Conservation (phyloP, 2,329 filamentous ascomycete species). For the Cercospora zeina region DNA sequence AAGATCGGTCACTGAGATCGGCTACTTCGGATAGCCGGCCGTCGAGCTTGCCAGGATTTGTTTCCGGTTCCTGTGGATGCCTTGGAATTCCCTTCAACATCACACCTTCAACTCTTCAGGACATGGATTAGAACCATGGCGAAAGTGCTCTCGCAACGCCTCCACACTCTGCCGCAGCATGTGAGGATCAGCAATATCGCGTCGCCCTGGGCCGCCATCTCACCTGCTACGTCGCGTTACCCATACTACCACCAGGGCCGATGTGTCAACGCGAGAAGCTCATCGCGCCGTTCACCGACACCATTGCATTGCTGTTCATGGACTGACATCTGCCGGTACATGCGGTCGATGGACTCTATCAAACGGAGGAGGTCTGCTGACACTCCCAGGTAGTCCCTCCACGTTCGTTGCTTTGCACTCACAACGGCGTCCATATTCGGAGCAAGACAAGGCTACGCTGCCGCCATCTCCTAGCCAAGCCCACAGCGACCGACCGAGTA, state of each 20-base stretch:
- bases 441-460: slow-evolving; percentile 21
- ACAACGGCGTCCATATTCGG: slow-evolving; percentile 22
- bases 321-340: slow-evolving; percentile 11
- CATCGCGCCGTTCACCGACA: slow-evolving; percentile 3
- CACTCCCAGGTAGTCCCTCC: slow-evolving; percentile 2
- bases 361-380: background rate
- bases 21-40: slow-evolving; percentile 8
- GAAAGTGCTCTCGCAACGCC: slow-evolving; percentile 11
- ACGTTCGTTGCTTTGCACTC: slow-evolving; percentile 1
- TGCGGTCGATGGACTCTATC: background rate
- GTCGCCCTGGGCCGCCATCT: background rate
- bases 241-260: slow-evolving; percentile 17
- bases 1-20: background rate
- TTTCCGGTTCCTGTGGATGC: background rate
- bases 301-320: slow-evolving; percentile 3
- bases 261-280: slow-evolving; percentile 11
- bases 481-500: slow-evolving; percentile 23
- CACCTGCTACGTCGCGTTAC: background rate
- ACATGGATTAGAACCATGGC: slow-evolving; percentile 16
- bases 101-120: slow-evolving; percentile 2
- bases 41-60: background rate
- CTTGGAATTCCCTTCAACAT: background rate
- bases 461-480: slow-evolving; percentile 11
- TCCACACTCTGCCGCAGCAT: slow-evolving; percentile 14
- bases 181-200: background rate